phyloP scores from a whole-genome alignment of 2,329 filamentous ascomycete species.

The Neonectria sp. region DNA sequence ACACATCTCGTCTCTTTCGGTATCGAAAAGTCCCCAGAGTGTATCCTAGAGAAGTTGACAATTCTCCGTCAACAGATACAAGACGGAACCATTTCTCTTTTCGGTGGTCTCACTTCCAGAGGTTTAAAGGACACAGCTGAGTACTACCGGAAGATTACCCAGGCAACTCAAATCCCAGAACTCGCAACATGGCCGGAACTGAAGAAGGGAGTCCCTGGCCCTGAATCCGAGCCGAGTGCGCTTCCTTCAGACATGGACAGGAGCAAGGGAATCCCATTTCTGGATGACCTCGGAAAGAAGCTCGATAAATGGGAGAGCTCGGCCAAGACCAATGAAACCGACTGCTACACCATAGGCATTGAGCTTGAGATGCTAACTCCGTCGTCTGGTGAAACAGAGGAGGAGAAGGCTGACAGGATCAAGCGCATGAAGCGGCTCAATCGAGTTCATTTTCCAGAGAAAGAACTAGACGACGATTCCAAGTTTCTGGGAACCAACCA shows the following conservation, averaged over 20 bases:
- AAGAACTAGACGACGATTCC: not conserved
- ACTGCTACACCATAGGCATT: slow-evolving; percentile 38
- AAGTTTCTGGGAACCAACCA: not conserved
- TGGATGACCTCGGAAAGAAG: not conserved
- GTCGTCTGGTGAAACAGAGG: not conserved
- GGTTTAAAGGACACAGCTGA: not conserved
- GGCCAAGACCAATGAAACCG: slow-evolving; percentile 1
- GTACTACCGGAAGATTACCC: slow-evolving; percentile 5
- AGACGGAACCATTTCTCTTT: slow-evolving; percentile 3
- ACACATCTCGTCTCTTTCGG: slow-evolving; percentile 11
- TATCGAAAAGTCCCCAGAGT: not conserved
- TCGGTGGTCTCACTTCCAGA: slow-evolving; percentile 9
- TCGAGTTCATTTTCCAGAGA: not conserved
- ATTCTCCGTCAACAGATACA: slow-evolving; percentile 4
- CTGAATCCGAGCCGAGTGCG: slow-evolving; percentile 9
- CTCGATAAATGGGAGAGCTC: slow-evolving; percentile 2
- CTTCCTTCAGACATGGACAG: not conserved
- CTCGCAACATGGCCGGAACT: slow-evolving; percentile 23
- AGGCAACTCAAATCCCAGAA: slow-evolving; percentile 15
- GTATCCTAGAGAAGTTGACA: slow-evolving; percentile 1
- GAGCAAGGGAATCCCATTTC: not conserved
- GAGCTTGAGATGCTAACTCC: slow-evolving; percentile 39
- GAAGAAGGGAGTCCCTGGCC: not conserved
- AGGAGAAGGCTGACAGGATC: not conserved
- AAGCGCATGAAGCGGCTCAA: not conserved